Evolutionary conservation across 192 early-diverging fungal genomes (phyloP).

Genomic region (Geranomyces michiganensis): DNA sequence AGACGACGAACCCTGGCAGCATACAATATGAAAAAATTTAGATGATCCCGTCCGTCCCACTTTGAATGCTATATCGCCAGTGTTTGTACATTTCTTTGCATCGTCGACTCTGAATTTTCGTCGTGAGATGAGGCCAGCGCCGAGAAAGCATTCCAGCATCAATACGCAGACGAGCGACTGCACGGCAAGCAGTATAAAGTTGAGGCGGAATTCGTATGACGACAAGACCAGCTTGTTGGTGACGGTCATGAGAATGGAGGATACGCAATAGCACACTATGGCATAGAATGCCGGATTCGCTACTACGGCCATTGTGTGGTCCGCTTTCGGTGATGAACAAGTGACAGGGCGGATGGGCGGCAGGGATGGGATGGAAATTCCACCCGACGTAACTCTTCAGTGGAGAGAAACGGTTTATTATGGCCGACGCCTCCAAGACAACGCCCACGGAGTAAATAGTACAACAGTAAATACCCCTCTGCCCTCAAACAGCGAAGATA

Average conservation of each 20-base stretch:
- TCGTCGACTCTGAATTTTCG: slow-evolving; percentile 16
- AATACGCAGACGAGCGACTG: slow-evolving; percentile 51
- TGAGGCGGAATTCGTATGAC: slow-evolving; percentile 52
- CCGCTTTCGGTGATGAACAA: too few relatives aligned
- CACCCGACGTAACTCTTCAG: too few relatives aligned
- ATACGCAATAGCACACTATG: slow-evolving; percentile 83
- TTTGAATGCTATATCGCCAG: not conserved
- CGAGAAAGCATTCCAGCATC: slow-evolving; percentile 53
- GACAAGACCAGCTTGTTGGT: slow-evolving; percentile 62
- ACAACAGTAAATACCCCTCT: too few relatives aligned
- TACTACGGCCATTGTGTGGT: not conserved
- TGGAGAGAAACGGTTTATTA: too few relatives aligned
- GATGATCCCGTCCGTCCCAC: not conserved
- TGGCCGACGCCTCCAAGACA: too few relatives aligned
- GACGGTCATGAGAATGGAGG: slow-evolving; percentile 75
- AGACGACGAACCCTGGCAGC: slow-evolving; percentile 76
- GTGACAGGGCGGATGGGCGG: too few relatives aligned
- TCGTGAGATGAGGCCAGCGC: slow-evolving; percentile 17
- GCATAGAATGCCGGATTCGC: slow-evolving; percentile 43
- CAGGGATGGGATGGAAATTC: too few relatives aligned
- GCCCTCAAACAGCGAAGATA: too few relatives aligned
- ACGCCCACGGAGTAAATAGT: too few relatives aligned
- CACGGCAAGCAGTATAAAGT: slow-evolving; percentile 56
- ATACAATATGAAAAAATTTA: slow-evolving; percentile 3
- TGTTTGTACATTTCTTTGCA: slow-evolving; percentile 26